Base-by-base conservation (phyloP, 2,329 filamentous ascomycete genomes). In the Orbilia ellipsospora region DNA sequence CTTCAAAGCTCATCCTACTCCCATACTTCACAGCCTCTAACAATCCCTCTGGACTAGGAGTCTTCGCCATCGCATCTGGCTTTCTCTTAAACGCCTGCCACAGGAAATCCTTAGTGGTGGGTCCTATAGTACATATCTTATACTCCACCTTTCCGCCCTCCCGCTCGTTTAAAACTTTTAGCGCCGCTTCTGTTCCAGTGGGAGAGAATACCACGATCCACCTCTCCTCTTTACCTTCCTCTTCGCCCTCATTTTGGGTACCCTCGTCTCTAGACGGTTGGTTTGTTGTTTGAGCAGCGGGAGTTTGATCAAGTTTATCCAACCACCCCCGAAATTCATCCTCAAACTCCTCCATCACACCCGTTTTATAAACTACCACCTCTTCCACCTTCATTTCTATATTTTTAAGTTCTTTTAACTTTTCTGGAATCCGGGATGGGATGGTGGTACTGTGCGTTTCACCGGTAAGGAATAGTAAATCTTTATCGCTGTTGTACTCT, bases 371-470 rank as follows among this genome's bases (percentile, higher is more conserved):
- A 12, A 97, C 90, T 1, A 94, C 89, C 6, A 93, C 81, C 82
- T 98, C 94, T 44, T 91, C 87, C 0, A 98, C 90, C 6, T 82
- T 82, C 20, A 95, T 31, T 20, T 68, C 40, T 15, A 59, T 7
- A 16, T 52, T 13, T 84, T 80, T 0, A 81, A 77, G 85, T 89
- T 91, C 44, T 98, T 84, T 0, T 88, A 92, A 79, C 88, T 92
- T 75, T 12, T 75, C 72, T 1, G 64, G 64, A 2, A 75, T 52
- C 8, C 64, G 20, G 1, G 48, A 31, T 0, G 95, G 94, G 77
- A 99, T 97, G 78, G 97, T 89, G 81, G 98, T 95, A 52, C 95
- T 85, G 65, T 93, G 88, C 81, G 94, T 92, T 81, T 97, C 94
- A 18, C 95, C 95, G 0, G 96, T 93, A 13, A 96, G 87, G 81